Percentiles rank a stretch among this genome's conserved stretches.
These are phyloP conservation scores for Amaranthus palmeri DNA, from an alignment of 148 eudicot genomes.

Conservation along the genomic window DNA sequence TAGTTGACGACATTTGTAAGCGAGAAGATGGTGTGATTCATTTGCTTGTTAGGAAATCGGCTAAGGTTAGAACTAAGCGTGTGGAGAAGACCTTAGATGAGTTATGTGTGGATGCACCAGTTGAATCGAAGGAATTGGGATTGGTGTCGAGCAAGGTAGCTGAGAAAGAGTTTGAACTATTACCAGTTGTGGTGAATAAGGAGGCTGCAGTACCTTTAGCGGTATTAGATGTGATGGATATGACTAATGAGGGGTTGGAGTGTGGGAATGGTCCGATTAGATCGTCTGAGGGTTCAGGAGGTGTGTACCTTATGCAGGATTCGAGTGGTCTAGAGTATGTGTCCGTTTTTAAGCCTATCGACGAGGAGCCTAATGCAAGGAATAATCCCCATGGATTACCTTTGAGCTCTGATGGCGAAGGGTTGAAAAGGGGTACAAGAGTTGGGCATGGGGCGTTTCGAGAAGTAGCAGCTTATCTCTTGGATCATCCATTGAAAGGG, in stretches of 20 bases:
- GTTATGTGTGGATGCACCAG: slow-evolving; percentile 58
- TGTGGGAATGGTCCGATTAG: slow-evolving; percentile 60
- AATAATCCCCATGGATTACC: slow-evolving; percentile 86
- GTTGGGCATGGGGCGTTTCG: slow-evolving; percentile 93
- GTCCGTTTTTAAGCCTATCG: slow-evolving; percentile 88
- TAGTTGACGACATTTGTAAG: slow-evolving; percentile 64
- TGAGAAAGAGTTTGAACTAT: slow-evolving; percentile 38
- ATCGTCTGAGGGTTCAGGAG: slow-evolving; percentile 93
- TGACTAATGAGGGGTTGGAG: slow-evolving; percentile 55
- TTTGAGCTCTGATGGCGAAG: slow-evolving; percentile 77
- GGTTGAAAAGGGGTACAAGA: slow-evolving; percentile 85
- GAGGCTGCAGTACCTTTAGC: slow-evolving; percentile 49
- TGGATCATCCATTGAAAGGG: slow-evolving; percentile 80
- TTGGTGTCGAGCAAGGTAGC: slow-evolving; percentile 29
- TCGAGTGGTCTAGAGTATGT: slow-evolving; percentile 53
- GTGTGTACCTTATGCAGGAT: slow-evolving; percentile 85
- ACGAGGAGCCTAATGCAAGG: slow-evolving; percentile 91
- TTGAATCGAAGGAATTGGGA: slow-evolving; percentile 15
- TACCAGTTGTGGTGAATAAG: slow-evolving; percentile 55
- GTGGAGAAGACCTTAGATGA: slow-evolving; percentile 66
- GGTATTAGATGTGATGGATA: slow-evolving; percentile 42
- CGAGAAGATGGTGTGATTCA: slow-evolving; percentile 68
- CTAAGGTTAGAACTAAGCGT: slow-evolving; percentile 64
- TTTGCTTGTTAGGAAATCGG: slow-evolving; percentile 63
- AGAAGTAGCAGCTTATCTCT: slow-evolving; percentile 80